A percentile compares a stretch with the other conserved stretches of the same genome.
These are phyloP conservation scores for Penicillium frequentans DNA, from an alignment of 2,329 filamentous ascomycete species.

Conservation along the genomic window DNA sequence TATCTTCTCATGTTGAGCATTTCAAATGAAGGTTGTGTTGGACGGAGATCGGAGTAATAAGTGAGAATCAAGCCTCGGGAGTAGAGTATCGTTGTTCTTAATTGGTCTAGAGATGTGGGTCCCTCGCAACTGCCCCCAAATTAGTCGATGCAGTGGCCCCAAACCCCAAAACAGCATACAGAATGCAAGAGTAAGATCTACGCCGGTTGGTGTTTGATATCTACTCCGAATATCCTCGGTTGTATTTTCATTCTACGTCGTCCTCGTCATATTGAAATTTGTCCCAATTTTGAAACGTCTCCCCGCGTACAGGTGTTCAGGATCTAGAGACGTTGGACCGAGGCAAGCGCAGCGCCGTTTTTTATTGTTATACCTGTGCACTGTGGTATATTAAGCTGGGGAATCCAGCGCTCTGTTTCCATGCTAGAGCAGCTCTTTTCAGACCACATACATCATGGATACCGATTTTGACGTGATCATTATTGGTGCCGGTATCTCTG, in stretches of 20 bases:
- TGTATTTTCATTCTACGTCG: background rate
- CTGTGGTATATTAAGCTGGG: too few relatives aligned
- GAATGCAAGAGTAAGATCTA: background rate
- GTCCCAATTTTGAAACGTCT: background rate
- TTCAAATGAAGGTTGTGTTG: background rate
- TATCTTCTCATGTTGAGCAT: too few relatives aligned
- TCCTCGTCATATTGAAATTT: background rate
- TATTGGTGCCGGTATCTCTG: conserved; percentile 51
- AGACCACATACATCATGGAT: background rate
- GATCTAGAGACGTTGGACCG: too few relatives aligned
- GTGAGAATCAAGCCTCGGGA: background rate
- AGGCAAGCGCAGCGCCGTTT: too few relatives aligned
- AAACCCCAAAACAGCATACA: background rate
- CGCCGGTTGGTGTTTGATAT: too few relatives aligned
- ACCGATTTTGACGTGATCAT: conserved; percentile 33
- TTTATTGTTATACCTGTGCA: too few relatives aligned
- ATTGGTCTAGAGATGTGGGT: background rate
- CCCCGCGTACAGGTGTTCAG: too few relatives aligned
- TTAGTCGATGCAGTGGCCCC: background rate
- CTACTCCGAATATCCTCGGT: background rate
- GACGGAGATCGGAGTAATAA: background rate
- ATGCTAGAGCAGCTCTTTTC: background rate
- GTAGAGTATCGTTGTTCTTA: background rate
- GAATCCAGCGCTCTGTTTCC: too few relatives aligned
- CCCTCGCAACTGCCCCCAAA: background rate